Base-by-base conservation (phyloP, 306 rosid species). In the apple (Malus domestica) region DNA sequence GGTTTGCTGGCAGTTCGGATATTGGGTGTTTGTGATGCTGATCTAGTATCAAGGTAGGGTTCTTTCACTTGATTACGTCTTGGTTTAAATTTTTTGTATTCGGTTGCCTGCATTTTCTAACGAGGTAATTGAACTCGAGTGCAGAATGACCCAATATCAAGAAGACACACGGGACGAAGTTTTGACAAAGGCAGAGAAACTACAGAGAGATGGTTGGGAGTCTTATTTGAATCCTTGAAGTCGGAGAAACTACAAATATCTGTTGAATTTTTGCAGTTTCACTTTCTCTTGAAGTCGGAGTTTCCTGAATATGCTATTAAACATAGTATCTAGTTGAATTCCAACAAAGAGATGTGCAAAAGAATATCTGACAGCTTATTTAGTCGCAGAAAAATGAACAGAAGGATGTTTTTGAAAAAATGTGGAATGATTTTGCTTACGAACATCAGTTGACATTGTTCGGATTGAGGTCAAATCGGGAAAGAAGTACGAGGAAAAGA, bases 131-230 rank as follows among this genome's bases (percentile, higher is more conserved):
- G 60, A 70, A 63, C 80, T 69, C 1, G 12, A 68, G 16, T 80
- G 85, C 96, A 95, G 98, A 88, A 85, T 86, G 91, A 84, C 73
- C 38, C 91, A 90, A 72, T 95, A 85, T 82, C 93, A 80, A 79
- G 92, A 90, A 80, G 96, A 95, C 80, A 87, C 81, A 44, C 80
- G 70, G 64, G 87, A 84, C 49, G 83, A 32, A 33, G 97, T 95
- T 27, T 83, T 90, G 86, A 71, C 10, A 16, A 92, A 92, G 88
- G 96, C 81, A 38, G 92, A 89, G 74, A 90, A 80, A 77, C 79
- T 90, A 49, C 85, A 83, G 79, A 82, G 75, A 10, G 84, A 80
- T 67, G 99, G 96, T 66, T 94, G 95, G 96, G 74, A 89, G 76
- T 84, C 87, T 45, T 92, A 87, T 76, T 76, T 76, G 68, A 76